Evolutionary conservation across 2,329 filamentous ascomycete genomes (phyloP).

Genomic region (Myrmaecium sp.): DNA sequence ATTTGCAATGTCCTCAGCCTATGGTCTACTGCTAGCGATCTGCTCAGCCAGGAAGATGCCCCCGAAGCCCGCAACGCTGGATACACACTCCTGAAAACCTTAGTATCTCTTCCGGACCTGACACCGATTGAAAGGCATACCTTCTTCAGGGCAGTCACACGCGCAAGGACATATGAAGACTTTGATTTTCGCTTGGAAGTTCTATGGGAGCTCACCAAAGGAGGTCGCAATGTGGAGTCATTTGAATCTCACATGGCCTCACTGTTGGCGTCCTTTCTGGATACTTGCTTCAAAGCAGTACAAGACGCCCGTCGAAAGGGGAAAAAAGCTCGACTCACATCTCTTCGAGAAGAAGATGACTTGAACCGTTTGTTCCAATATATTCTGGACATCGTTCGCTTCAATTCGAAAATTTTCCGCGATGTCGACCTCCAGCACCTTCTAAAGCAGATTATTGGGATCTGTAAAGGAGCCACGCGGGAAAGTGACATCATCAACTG

Average conservation of each 20-base stretch:
- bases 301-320: conserved; percentile 10
- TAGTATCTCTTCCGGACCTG: conserved; percentile 16
- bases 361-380: conserved; percentile 47
- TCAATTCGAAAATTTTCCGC: conserved; percentile 52
- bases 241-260: conserved; percentile 18
- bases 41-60: conserved; percentile 17
- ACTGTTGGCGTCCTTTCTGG: conserved; percentile 16
- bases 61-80: conserved; percentile 16
- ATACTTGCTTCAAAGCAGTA: conserved; percentile 15
- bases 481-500: conserved; percentile 49
- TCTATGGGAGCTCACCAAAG: conserved; percentile 18
- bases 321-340: conserved; percentile 11
- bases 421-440: conserved; percentile 44
- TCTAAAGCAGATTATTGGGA: conserved; percentile 44
- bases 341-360: conserved; percentile 13
- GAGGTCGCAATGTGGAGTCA: conserved; percentile 21
- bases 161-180: conserved; percentile 12
- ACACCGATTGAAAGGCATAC: conserved; percentile 18
- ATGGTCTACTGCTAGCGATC: conserved; percentile 20
- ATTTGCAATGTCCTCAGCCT: conserved; percentile 19
- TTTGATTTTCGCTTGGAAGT: conserved; percentile 19
- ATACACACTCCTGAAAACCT: conserved; percentile 18
- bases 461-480: conserved; percentile 50
- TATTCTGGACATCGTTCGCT: conserved; percentile 54
- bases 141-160: conserved; percentile 20